Conservation (phyloP, 2,329 filamentous ascomycete genomes). For the Claviceps sp. region DNA sequence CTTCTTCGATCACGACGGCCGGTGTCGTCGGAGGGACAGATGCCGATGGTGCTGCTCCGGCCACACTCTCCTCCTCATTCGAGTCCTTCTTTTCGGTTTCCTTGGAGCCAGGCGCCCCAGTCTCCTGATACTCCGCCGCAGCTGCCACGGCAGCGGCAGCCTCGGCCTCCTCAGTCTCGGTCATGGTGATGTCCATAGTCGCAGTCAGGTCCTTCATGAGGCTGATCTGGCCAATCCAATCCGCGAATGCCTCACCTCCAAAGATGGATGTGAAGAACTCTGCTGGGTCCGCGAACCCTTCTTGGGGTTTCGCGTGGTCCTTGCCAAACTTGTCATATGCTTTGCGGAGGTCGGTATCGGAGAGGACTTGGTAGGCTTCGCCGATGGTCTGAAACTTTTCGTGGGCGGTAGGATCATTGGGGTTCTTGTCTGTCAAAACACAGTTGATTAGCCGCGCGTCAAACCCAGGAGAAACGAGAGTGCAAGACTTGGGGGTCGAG, state of each 20-base stretch:
- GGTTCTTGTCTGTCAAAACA: slow-evolving; percentile 70
- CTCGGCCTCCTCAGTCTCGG: slow-evolving; percentile 51
- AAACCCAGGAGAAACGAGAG: neutral
- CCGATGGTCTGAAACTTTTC: slow-evolving; percentile 85
- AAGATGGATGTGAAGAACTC: slow-evolving; percentile 99
- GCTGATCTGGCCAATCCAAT: slow-evolving; percentile 96
- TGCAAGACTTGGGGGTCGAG: neutral
- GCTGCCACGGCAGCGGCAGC: slow-evolving; percentile 11
- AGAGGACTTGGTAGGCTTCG: slow-evolving; percentile 68
- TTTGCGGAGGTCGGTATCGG: slow-evolving; percentile 71
- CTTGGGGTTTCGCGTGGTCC: slow-evolving; percentile 78
- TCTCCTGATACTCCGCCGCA: slow-evolving; percentile 22
- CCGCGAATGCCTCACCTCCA: slow-evolving; percentile 85
- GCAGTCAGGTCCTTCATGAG: slow-evolving; percentile 97
- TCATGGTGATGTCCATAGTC: slow-evolving; percentile 95
- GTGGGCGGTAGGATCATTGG: slow-evolving; percentile 85
- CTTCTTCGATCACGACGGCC: slow-evolving; percentile 27
- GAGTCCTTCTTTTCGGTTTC: slow-evolving; percentile 43
- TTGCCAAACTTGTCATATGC: slow-evolving; percentile 97
- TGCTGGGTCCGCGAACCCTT: slow-evolving; percentile 87
- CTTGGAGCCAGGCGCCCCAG: slow-evolving; percentile 43
- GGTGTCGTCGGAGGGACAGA: slow-evolving; percentile 16
- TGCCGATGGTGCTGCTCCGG: slow-evolving; percentile 5
- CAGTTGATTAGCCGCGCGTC: neutral
- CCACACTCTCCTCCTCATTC: slow-evolving; percentile 21